These are phyloP conservation scores for Fusarium floridanum DNA, from an alignment of 2,329 filamentous ascomycete species.

Conservation along the genomic window DNA sequence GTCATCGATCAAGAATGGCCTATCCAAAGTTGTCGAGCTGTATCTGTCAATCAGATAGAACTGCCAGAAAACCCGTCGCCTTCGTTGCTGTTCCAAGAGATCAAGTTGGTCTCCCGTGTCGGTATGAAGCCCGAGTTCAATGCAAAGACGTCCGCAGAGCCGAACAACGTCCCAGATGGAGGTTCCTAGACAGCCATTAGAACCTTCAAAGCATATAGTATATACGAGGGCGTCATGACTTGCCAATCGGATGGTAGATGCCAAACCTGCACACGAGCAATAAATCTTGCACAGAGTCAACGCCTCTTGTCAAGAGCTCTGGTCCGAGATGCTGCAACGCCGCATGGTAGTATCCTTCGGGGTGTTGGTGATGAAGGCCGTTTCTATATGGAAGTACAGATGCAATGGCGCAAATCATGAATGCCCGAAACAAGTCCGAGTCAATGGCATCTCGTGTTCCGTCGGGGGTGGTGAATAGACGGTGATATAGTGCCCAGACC, in stretches of 20 bases:
- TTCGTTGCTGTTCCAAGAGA: conserved; percentile 27
- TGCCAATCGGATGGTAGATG: conserved; percentile 40
- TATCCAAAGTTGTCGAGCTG: conserved; percentile 31
- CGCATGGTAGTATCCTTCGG: conserved; percentile 33
- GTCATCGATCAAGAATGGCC: conserved; percentile 33
- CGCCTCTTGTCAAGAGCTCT: conserved; percentile 10
- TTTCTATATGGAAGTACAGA: conserved; percentile 23
- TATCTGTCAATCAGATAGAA: conserved; percentile 39
- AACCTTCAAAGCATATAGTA: background rate
- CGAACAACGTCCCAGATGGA: conserved; percentile 36
- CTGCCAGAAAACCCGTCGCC: conserved; percentile 38
- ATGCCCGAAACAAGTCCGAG: conserved; percentile 24
- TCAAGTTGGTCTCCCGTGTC: background rate
- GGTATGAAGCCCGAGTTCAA: conserved; percentile 32
- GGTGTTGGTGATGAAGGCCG: conserved; percentile 15
- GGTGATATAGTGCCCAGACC: conserved; percentile 22
- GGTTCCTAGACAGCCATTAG: conserved; percentile 12
- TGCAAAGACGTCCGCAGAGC: conserved; percentile 33
- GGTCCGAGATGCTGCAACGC: conserved; percentile 9
- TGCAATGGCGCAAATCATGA: conserved; percentile 34
- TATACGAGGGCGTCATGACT: background rate
- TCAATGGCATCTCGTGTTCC: accelerated
- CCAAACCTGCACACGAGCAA: conserved; percentile 36
- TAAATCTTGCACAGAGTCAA: conserved; percentile 37
- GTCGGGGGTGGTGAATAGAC: background rate